Evolutionary conservation across 495 filamentous ascomycete genomes (phyloP), one percentile per base, ranked within the genome.

Genomic region (Aspergillus diversus): DNA sequence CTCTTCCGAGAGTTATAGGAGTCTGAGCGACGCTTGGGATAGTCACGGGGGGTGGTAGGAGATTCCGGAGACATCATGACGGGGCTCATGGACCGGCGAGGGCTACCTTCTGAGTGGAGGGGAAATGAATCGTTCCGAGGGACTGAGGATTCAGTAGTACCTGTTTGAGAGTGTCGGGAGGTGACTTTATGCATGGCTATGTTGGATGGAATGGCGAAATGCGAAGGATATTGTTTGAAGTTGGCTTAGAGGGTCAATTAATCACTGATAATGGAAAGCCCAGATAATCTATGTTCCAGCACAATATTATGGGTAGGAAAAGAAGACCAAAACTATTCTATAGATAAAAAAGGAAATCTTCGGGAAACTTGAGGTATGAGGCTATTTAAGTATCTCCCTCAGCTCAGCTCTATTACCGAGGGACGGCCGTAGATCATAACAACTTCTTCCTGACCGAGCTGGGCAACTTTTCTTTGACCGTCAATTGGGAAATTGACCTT

Each of bases 141-240:
- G 47, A 75, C 16, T 17, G 50, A 55, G 7, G 50, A 69, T 33
- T 75, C 66, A 51, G 65, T 55, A 43, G 42, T 65, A 9, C 27
- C 59, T 15, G 66, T 57, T 57, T 57, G n/a, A 17, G 63, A 64
- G 7, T 54, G 51, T 34, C 51, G 33, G n/a, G 49, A 55, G n/a
- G 42, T 55, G 16, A 27, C 32, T 46, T 13, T 33, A 33, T 43
- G 46, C 21, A 48, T 16, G 43, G 27, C 11, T 33, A 54, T 67
- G 21, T 67, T 67, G n/a, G 57, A 65, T 33, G 72, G 21, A 27
- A 27, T 37, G 13, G 71, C 67, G 16, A 66, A 69, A 55, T 70
- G 71, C 32, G 71, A 73, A 42, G 70, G 37, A 57, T 67, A 65
- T 56, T 68, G 61, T 56, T 65, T 59, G 4, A 65, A 65, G 60